phyloP scores from a whole-genome alignment of 495 filamentous ascomycete species.

The Penicillium argentinense region DNA sequence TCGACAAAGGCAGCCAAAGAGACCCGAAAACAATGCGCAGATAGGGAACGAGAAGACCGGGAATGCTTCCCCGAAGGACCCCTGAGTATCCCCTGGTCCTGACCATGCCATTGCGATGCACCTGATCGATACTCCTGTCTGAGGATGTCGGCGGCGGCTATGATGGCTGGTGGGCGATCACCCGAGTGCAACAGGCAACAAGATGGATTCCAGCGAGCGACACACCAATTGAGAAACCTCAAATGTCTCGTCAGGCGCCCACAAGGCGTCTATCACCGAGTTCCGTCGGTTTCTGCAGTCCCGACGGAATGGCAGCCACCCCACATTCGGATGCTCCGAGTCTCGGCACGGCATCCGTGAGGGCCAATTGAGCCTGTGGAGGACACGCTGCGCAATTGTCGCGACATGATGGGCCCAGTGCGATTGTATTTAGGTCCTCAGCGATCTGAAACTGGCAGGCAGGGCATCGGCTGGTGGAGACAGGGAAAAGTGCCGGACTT shows the following conservation, averaged over 20 bases:
- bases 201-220: not conserved
- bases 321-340: constrained; percentile 12
- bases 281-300: not conserved
- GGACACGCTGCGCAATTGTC: not conserved
- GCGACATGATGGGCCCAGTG: too few relatives aligned
- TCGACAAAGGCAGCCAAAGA: not conserved
- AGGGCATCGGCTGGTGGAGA: not conserved
- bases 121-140: not conserved
- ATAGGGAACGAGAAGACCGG: too few relatives aligned
- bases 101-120: not conserved
- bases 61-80: too few relatives aligned
- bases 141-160: constrained; percentile 1
- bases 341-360: constrained; percentile 6
- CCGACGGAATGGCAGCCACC: constrained; percentile 18
- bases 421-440: not conserved
- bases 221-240: too few relatives aligned
- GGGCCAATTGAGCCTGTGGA: not conserved
- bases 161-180: constrained; percentile 6
- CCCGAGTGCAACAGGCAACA: too few relatives aligned
- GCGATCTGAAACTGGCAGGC: too few relatives aligned
- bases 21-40: too few relatives aligned
- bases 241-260: constrained; percentile 6
- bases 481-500: not conserved
- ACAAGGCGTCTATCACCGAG: too few relatives aligned
- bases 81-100: too few relatives aligned